phyloP scores from a whole-genome alignment of 2,329 filamentous ascomycete genomes.

The Bretziella fagacearum region DNA sequence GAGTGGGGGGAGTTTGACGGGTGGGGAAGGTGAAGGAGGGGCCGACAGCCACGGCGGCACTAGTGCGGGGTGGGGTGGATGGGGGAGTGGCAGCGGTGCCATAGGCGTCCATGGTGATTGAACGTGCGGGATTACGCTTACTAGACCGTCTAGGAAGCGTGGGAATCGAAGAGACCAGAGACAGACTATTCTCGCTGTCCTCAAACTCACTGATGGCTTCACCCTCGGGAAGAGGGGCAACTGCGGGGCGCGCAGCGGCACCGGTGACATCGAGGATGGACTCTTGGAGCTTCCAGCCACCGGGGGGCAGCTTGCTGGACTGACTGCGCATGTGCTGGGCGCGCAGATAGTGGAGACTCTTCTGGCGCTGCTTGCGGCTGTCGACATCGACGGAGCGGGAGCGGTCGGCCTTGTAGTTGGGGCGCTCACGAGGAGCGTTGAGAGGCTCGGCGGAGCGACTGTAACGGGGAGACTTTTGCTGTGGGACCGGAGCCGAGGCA shows the following conservation, averaged over 20 bases:
- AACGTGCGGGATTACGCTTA: background rate
- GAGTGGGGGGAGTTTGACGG: background rate
- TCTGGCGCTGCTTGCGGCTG: background rate
- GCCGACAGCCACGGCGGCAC: background rate
- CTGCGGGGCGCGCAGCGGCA: constrained; percentile 5
- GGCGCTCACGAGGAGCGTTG: background rate
- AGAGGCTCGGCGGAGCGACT: constrained; percentile 1
- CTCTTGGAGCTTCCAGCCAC: constrained; percentile 12
- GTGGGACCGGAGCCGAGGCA: background rate
- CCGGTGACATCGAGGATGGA: constrained; percentile 13
- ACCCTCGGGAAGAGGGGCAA: constrained; percentile 7
- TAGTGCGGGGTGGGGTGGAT: background rate
- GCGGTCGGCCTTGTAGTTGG: constrained; percentile 2
- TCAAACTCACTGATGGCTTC: constrained; percentile 5
- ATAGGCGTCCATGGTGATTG: background rate
- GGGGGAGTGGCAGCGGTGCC: background rate
- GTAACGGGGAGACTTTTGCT: background rate
- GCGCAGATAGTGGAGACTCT: background rate
- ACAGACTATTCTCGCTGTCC: background rate
- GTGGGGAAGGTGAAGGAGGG: background rate
- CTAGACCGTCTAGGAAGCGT: constrained; percentile 3
- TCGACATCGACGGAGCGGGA: constrained; percentile 5
- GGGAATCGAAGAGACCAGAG: background rate
- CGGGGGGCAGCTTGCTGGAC: constrained; percentile 5
- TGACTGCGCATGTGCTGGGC: constrained; percentile 7